phyloP scores from a whole-genome alignment of 495 filamentous ascomycete species.

The Cenococcum geophilum region DNA sequence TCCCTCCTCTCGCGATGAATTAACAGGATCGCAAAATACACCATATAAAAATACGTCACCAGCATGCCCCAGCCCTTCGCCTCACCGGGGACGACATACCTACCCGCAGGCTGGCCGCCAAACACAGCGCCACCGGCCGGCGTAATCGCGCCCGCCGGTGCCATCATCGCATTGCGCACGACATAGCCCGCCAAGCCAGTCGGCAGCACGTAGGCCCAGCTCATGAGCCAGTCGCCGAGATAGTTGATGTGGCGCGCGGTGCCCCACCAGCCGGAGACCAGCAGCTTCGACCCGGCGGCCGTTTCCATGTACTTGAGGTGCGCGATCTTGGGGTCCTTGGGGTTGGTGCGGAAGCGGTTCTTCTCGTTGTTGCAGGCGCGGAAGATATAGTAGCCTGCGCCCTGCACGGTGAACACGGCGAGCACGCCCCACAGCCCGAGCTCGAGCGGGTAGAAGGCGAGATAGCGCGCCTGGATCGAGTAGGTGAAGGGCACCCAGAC shows the following conservation, averaged over 20 bases:
- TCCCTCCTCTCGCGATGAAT: conserved; percentile 88
- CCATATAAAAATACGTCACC: conserved; percentile 89
- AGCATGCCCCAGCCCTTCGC: conserved; percentile 74
- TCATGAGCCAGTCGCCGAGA: conserved; percentile 92
- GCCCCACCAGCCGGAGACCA: conserved; percentile 94
- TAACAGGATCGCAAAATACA: conserved; percentile 86
- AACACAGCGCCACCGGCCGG: conserved; percentile 46
- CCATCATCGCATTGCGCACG: conserved; percentile 42
- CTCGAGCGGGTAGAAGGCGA: conserved; percentile 71
- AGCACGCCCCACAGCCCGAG: conserved; percentile 61
- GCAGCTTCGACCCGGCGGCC: conserved; percentile 68
- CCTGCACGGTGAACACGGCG: conserved; percentile 58
- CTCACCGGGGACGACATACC: conserved; percentile 58
- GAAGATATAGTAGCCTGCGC: conserved; percentile 78
- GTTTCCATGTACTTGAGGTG: conserved; percentile 88
- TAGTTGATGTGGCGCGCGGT: conserved; percentile 92
- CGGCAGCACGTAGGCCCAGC: conserved; percentile 86
- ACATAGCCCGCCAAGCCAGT: conserved; percentile 80
- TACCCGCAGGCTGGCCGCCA: conserved; percentile 18
- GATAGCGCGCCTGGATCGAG: conserved; percentile 79
- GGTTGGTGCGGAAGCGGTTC: conserved; percentile 86
- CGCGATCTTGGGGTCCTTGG: conserved; percentile 69
- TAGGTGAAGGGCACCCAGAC: conserved; percentile 93
- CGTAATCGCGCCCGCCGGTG: conserved; percentile 19
- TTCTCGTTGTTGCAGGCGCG: conserved; percentile 88